Conservation (phyloP, 2,329 filamentous ascomycete species). For the Rutstroemia sydowiana region DNA sequence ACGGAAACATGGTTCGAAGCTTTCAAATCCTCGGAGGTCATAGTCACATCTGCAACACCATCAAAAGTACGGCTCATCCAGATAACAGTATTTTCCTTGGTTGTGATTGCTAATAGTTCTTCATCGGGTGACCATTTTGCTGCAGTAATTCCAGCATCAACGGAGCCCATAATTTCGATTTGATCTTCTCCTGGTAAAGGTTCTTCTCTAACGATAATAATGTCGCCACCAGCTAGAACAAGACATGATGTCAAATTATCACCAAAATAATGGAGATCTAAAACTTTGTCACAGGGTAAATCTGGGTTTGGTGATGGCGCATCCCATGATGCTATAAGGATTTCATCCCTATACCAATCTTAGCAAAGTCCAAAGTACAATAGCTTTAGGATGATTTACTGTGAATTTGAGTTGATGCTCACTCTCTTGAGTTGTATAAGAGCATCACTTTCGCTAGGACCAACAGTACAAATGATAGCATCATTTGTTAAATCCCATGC, state of each 20-base stretch:
- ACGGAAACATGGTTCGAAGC: constrained; percentile 93
- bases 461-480: constrained; percentile 74
- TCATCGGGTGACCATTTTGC: constrained; percentile 94
- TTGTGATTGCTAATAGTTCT: constrained; percentile 78
- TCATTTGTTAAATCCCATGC: constrained; percentile 81
- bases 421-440: constrained; percentile 65
- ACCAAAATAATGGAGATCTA: constrained; percentile 77
- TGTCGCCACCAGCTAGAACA: constrained; percentile 83
- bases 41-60: constrained; percentile 64
- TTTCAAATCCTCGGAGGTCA: constrained; percentile 70
- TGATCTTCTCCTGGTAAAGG: constrained; percentile 60
- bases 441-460: constrained; percentile 62
- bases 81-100: constrained; percentile 68
- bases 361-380: constrained; percentile 22
- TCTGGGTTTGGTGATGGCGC: constrained; percentile 73
- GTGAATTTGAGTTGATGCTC: constrained; percentile 35
- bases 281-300: constrained; percentile 64
- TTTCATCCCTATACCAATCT: constrained; percentile 31
- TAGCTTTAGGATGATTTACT: constrained; percentile 13
- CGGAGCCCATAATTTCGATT: constrained; percentile 91
- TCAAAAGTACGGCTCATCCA: constrained; percentile 94
- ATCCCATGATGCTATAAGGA: constrained; percentile 73
- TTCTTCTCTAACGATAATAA: constrained; percentile 74
- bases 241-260: constrained; percentile 73
- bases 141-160: constrained; percentile 84